Base-by-base conservation (phyloP, 345 rosid species). In the Eucalyptus curtisii region DNA sequence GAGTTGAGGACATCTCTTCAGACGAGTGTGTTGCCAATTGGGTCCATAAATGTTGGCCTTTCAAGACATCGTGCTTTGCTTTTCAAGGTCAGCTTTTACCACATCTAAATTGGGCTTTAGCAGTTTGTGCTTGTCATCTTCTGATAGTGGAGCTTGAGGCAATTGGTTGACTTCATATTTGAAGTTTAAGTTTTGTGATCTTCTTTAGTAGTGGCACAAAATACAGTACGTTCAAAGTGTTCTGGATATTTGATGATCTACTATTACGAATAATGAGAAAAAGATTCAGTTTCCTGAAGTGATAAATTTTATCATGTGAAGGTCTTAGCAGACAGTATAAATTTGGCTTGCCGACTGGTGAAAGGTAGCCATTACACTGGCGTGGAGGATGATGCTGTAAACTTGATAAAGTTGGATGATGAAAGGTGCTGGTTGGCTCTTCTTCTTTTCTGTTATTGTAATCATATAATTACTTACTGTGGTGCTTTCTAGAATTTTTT, bases 311-410 rank as follows among this genome's bases (percentile, higher is more conserved):
- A 14, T 87, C 15, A 86, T 50, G 82, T 94, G 89, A 91, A 98
- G 99, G 99, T 97, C 87, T 90, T 98, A 95, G 98, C 99, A 88
- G 99, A 97, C 92, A 92, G 90, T 92, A 92, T 95, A 68, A 93
- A 88, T 71, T 93, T 98, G 89, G 95, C 99, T 84, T 98, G 99
- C 94, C 94, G 99, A 91, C 93, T 98, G 94, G 98, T 98, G 87
- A 98, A 97, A 91, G 99, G 99, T 86, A 96, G 99, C 92, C 98
- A 96, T 92, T 98, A 97, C 95, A 98, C 99, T 86, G 99, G 99
- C 24, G 93, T 94, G 19, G 99, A 98, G 94, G 99, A 98, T 90
- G 99, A 96, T 94, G 99, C 98, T 87, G 97, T 98, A 89, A 96
- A 98, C 93, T 95, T 95, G 79, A 96, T 98, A 92, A 96, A 96